phyloP scores from a whole-genome alignment of 495 filamentous ascomycete genomes.

The Talaromyces proteolyticus region DNA sequence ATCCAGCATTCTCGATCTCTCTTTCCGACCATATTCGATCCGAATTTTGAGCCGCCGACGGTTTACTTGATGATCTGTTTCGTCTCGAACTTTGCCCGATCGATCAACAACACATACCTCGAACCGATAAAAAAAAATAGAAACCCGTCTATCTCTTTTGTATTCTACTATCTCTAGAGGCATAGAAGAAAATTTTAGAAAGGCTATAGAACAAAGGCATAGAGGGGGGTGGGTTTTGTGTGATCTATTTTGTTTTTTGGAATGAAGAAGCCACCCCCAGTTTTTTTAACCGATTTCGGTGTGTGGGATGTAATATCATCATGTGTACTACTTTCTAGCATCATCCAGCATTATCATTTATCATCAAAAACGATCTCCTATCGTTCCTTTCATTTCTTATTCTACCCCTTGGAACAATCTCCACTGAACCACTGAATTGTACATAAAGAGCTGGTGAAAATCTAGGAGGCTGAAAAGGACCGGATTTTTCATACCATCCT shows the following conservation, averaged over 20 bases:
- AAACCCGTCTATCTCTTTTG: neutral
- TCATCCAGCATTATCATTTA: conserved; percentile 5
- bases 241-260: conserved; percentile 1
- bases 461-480: too few species aligned
- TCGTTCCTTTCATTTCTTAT: neutral
- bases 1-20: neutral
- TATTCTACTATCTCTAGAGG: conserved; percentile 1
- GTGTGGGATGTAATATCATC: conserved; percentile 2
- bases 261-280: conserved; percentile 3
- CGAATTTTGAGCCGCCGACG: neutral
- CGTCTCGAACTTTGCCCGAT: neutral
- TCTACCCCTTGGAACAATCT: neutral
- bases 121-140: conserved; percentile 1
- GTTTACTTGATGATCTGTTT: neutral
- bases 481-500: too few species aligned
- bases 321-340: conserved; percentile 8
- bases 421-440: neutral
- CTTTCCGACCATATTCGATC: neutral
- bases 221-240: neutral
- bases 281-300: conserved; percentile 4
- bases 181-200: conserved; percentile 2
- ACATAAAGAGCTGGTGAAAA: neutral
- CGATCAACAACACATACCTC: neutral
- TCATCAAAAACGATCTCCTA: too few species aligned
- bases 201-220: neutral